Base-by-base conservation (phyloP, 169 alveolate genomes). In the Blepharisma undulans region DNA sequence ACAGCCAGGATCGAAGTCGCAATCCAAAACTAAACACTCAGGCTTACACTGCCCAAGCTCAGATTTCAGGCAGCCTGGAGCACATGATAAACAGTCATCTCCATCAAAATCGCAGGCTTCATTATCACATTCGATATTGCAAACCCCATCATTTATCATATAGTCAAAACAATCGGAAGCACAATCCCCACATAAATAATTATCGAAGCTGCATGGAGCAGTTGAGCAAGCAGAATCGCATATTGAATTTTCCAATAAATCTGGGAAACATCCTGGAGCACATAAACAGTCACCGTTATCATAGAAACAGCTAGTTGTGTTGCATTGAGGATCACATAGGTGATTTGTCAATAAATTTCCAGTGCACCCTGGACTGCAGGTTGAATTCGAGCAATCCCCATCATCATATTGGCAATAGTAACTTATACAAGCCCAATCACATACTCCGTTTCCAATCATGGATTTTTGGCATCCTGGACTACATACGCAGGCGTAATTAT, bases 21-120 rank as follows among this genome's bases (percentile, higher is more conserved):
- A 48, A 5, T 18, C 14, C 1, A 10, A 48, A 10, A 48, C 66
- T 18, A 48, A 10, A 18, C 66, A 48, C 7, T 48, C 66, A 48
- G 66, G 14, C 7, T 48, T 48, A 18, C 66, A 48, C 14, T 48
- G 7, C 16, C 33, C 80, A 14, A 74, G 33, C 8, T 74, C 80
- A 14, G 29, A 14, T 8, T 3, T 6, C 10, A 74, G 19, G 16
- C 80, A 74, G 29, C 16, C 16, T 0, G 7, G 1, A 8, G 80
- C 80, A 29, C 80, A 74, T 1, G 66, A 10, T 5, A 3, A 1
- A 59, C 89, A 84, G 29, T 33, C 89, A 1, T 12, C n/a, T 22
- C 78, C 89, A 36, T 33, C 89, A 5, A 21, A 84, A 59, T 84
- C 18, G 78, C 89, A 84, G 10, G 32, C 89, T 25, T 8, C 2